Evolutionary conservation across 2,329 filamentous ascomycete genomes (phyloP).

Genomic region (Xylariomycetidae sp.): DNA sequence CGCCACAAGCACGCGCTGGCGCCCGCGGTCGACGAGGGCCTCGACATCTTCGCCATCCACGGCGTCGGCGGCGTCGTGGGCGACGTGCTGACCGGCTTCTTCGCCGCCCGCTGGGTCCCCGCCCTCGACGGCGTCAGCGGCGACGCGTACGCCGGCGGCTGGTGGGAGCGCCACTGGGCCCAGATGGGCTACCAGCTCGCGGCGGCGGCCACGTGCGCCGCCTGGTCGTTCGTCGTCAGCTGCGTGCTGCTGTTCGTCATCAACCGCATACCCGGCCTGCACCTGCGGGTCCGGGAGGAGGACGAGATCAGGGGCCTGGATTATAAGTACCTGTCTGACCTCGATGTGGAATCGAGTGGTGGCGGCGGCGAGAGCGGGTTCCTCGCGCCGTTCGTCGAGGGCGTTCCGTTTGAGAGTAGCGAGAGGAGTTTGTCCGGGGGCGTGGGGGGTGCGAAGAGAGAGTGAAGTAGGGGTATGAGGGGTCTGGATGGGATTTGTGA

Average conservation of each 20-base stretch:
- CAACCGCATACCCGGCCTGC: slow-evolving; percentile 53
- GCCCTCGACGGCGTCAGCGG: slow-evolving; percentile 46
- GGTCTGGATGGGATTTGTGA: background rate
- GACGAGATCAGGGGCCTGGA: slow-evolving; percentile 52
- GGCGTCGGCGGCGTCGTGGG: slow-evolving; percentile 56
- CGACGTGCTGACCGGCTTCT: slow-evolving; percentile 52
- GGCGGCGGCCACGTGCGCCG: slow-evolving; percentile 49
- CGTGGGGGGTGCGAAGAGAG: background rate
- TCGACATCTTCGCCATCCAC: slow-evolving; percentile 58
- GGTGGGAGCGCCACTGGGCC: slow-evolving; percentile 46
- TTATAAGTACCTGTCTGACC: slow-evolving; percentile 41
- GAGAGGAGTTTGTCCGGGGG: background rate
- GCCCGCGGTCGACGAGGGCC: slow-evolving; percentile 45
- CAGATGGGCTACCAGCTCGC: slow-evolving; percentile 56
- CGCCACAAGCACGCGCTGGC: slow-evolving; percentile 46
- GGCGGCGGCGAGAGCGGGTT: background rate
- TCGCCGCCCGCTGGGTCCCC: slow-evolving; percentile 44
- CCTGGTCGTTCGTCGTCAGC: slow-evolving; percentile 50
- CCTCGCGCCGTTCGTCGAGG: slow-evolving; percentile 1
- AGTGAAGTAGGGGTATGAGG: background rate
- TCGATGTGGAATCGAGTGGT: slow-evolving; percentile 5
- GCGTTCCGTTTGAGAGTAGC: slow-evolving; percentile 2
- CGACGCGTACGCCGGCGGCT: slow-evolving; percentile 41
- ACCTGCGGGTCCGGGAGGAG: slow-evolving; percentile 50
- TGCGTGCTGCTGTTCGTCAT: slow-evolving; percentile 49